These are phyloP conservation scores for Patellaria atrata DNA, from an alignment of 495 filamentous ascomycete species.

Conservation along the genomic window DNA sequence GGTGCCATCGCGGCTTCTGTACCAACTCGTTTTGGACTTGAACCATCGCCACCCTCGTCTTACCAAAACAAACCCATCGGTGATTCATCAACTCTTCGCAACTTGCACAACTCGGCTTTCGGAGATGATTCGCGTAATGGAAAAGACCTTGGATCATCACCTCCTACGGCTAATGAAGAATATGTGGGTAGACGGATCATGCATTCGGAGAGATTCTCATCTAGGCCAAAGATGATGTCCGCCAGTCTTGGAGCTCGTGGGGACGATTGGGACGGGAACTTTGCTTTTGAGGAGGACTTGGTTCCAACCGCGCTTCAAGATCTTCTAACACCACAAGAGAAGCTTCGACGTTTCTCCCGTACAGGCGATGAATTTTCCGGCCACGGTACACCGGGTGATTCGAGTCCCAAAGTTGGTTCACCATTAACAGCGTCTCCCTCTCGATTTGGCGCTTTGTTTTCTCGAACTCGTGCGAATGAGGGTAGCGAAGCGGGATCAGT, in stretches of 20 bases:
- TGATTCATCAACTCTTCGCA: constrained; percentile 60
- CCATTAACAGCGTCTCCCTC: constrained; percentile 60
- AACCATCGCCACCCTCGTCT: constrained; percentile 65
- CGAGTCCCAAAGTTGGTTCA: constrained; percentile 56
- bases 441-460: constrained; percentile 74
- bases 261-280: constrained; percentile 71
- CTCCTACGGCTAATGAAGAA: constrained; percentile 43
- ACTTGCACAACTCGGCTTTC: constrained; percentile 73
- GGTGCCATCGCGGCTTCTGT: constrained; percentile 88
- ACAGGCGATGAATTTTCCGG: constrained; percentile 46
- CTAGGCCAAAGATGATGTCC: constrained; percentile 62
- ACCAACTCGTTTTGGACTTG: constrained; percentile 80
- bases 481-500: constrained; percentile 20
- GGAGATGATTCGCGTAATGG: constrained; percentile 40
- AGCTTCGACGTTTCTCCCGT: constrained; percentile 67
- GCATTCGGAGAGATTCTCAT: constrained; percentile 62
- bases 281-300: constrained; percentile 87
- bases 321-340: constrained; percentile 81
- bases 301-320: constrained; percentile 78
- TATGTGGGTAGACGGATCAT: constrained; percentile 58
- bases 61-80: constrained; percentile 39
- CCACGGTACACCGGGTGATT: constrained; percentile 33
- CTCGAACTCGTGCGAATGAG: constrained; percentile 41
- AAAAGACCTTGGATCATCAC: constrained; percentile 45
- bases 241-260: constrained; percentile 59